These are phyloP conservation scores for Thielaviopsis ethacetica DNA, from an alignment of 2,329 filamentous ascomycete genomes.

Conservation along the genomic window DNA sequence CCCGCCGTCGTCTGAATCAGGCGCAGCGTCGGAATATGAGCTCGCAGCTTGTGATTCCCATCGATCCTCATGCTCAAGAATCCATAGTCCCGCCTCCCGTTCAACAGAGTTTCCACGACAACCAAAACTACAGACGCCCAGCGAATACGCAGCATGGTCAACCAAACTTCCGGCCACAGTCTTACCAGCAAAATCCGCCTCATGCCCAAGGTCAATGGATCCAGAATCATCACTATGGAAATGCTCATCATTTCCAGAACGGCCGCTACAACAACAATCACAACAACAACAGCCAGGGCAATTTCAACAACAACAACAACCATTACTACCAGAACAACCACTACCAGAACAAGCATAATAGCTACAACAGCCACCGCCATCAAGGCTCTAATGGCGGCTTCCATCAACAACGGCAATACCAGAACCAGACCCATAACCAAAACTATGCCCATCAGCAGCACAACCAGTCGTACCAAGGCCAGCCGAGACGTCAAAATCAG, in stretches of 20 bases:
- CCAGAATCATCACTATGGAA: not conserved
- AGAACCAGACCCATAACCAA: not conserved
- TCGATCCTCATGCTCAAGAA: conserved; percentile 28
- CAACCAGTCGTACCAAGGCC: not conserved
- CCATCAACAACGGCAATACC: not conserved
- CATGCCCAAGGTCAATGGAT: not conserved
- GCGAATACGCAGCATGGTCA: not conserved
- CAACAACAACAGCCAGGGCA: not conserved
- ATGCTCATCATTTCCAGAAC: not conserved
- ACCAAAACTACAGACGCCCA: not conserved
- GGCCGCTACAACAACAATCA: not conserved
- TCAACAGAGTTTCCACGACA: not conserved
- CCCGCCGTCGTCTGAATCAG: conserved; percentile 36
- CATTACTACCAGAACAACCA: not conserved
- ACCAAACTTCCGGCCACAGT: not conserved
- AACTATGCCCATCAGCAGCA: not conserved
- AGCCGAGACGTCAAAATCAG: not conserved
- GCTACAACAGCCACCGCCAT: not conserved
- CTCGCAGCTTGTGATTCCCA: conserved; percentile 38
- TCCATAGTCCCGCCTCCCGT: not conserved
- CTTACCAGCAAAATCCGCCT: not conserved
- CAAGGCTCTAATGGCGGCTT: not conserved
- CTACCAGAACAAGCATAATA: not conserved
- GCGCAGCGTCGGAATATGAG: conserved; percentile 48
- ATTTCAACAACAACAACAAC: not conserved